Evolutionary conservation across 2,329 filamentous ascomycete species (phyloP), one percentile per base, ranked within the genome.

Genomic region (Diaporthe australafricana): DNA sequence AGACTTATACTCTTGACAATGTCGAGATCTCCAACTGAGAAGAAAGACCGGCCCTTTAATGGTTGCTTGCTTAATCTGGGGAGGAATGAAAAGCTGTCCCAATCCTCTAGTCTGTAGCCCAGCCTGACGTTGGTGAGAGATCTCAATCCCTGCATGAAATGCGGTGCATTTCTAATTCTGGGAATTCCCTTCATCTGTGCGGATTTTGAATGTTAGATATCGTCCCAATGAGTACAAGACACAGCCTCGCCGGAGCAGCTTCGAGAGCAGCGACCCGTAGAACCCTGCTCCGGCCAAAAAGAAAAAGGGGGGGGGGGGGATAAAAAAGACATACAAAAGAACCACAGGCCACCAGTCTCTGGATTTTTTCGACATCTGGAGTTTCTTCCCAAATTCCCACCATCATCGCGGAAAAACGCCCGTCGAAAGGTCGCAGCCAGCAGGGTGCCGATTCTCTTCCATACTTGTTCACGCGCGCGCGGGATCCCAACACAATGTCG

Each of bases 161-260:
- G 3, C 6, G 1, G 6, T 45, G 1, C 1, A 6, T 8, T 1
- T 5, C 2, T 14, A 5, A 27, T 17, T 5, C 20, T 7, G n/a
- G 45, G 5, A 9, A 35, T 7, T 3, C 30, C 30, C 22, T 9
- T 20, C 60, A 65, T 65, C 60, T 65, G n/a, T 32, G 42, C 25
- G n/a, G 8, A 8, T 17, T 20, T 8, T 11, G 14, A 3, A 47
- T 63, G 60, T 65, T 27, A 65, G 60, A 30, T 9, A 50, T 22
- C n/a, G n/a, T n/a, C 14, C 35, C 45, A 20, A 17, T 1, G 32
- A 50, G 42, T 4, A 48, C 7, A 17, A 7, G 16, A 1, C 7
- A 48, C 20, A 17, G 8, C 20, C 38, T 17, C 30, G 3, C 2
- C 5, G 17, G 30, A 38, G 4, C 30, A 35, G 14, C 45, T 45